These are phyloP conservation scores for Moringa oleifera DNA, from an alignment of 345 rosid species.

Conservation along the genomic window DNA sequence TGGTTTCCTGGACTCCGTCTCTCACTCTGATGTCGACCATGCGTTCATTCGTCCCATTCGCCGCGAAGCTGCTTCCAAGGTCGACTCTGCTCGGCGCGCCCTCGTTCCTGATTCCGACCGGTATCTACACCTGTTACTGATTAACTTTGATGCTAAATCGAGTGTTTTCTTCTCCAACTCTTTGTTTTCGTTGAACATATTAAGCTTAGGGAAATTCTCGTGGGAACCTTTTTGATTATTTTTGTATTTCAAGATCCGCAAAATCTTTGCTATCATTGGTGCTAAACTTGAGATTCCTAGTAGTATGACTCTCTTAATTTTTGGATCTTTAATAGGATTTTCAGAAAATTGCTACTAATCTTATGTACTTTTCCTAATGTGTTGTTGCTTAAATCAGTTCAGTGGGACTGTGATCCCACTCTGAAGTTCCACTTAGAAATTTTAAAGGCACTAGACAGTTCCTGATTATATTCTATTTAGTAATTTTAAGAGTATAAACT, in stretches of 20 bases:
- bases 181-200: too few relatives aligned
- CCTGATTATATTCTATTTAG: background rate
- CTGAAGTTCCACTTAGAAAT: background rate
- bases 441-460: background rate
- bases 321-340: too few relatives aligned
- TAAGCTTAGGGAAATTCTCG: background rate
- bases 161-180: too few relatives aligned
- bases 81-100: conserved; percentile 52
- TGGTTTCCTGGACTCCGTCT: conserved; percentile 84
- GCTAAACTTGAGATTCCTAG: too few relatives aligned
- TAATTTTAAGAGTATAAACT: too few relatives aligned
- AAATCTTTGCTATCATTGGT: too few relatives aligned
- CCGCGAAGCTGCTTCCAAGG: conserved; percentile 54
- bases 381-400: background rate
- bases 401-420: background rate
- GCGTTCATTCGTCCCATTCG: conserved; percentile 61
- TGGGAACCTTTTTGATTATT: background rate
- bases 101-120: conserved; percentile 73
- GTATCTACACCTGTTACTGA: conserved; percentile 31
- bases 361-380: too few relatives aligned
- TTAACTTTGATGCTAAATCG: too few relatives aligned
- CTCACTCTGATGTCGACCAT: conserved; percentile 50
- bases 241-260: too few relatives aligned
- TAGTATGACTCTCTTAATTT: too few relatives aligned
- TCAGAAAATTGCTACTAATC: too few relatives aligned